A percentile compares a stretch with the other conserved stretches of the same genome.
phyloP scores from a whole-genome alignment of 441 rosid genomes.

The Erodium trifolium region DNA sequence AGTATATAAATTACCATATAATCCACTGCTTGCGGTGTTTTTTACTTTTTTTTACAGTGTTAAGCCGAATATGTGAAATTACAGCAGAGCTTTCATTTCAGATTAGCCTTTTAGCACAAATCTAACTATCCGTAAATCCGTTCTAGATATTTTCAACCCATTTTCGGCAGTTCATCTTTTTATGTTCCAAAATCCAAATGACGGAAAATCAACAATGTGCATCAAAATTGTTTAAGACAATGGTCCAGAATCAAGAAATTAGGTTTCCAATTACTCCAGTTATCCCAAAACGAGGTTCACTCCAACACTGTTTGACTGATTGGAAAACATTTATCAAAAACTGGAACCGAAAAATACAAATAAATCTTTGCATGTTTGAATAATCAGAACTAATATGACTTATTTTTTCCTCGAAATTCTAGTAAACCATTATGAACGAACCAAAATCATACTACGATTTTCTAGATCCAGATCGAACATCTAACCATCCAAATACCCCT shows the following conservation, averaged over 20 bases:
- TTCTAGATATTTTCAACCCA: neutral
- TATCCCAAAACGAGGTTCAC: neutral
- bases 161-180: neutral
- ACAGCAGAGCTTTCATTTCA: neutral
- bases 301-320: neutral
- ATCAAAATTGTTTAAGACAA: neutral
- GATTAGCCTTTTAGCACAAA: neutral
- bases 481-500: neutral
- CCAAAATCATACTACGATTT: neutral
- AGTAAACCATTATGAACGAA: neutral
- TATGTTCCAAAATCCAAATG: neutral
- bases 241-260: neutral
- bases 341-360: neutral
- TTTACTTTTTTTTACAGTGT: neutral
- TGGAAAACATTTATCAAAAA: too few species aligned
- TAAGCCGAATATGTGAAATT: neutral
- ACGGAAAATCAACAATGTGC: neutral
- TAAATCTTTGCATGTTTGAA: neutral
- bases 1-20: neutral
- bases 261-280: neutral
- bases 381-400: neutral
- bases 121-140: neutral
- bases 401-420: neutral
- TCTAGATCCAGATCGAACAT: constrained; percentile 5
- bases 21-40: neutral